phyloP scores from a whole-genome alignment of 169 alveolate genomes.

The Babesia sp. region DNA sequence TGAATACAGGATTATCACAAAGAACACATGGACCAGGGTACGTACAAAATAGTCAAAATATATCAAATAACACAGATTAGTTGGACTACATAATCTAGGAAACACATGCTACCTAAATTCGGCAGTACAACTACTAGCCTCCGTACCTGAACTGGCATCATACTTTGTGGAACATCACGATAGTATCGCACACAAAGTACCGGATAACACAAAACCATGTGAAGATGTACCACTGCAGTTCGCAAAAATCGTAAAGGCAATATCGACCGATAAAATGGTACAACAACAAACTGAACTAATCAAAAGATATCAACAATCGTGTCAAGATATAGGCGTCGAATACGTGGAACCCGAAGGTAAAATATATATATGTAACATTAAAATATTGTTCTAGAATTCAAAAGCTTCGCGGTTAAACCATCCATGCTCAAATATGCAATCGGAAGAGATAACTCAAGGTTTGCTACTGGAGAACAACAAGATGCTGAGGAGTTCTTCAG shows the following conservation, averaged over 20 bases:
- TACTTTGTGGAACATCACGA: slow-evolving; percentile 30
- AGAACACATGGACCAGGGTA: slow-evolving; percentile 63
- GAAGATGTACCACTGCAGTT: slow-evolving; percentile 54
- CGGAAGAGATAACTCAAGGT: slow-evolving; percentile 24
- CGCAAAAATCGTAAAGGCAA: slow-evolving; percentile 39
- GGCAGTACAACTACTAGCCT: slow-evolving; percentile 69
- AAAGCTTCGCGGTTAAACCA: slow-evolving; percentile 38
- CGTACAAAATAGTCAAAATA: slow-evolving; percentile 39
- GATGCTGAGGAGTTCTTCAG: slow-evolving; percentile 65
- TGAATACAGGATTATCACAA: slow-evolving; percentile 56
- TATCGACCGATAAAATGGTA: slow-evolving; percentile 19
- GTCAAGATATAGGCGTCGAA: slow-evolving; percentile 7
- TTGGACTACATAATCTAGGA: slow-evolving; percentile 83
- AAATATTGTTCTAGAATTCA: slow-evolving; percentile 2
- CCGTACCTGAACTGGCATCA: slow-evolving; percentile 20
- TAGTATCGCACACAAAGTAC: slow-evolving; percentile 14
- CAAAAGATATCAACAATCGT: slow-evolving; percentile 15
- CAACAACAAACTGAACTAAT: slow-evolving; percentile 16
- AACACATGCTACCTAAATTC: slow-evolving; percentile 84
- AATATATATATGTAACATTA: neutral
- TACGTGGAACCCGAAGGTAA: slow-evolving; percentile 48
- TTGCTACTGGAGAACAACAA: slow-evolving; percentile 47
- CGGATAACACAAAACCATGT: neutral
- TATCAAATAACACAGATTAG: slow-evolving; percentile 53
- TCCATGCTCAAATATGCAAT: slow-evolving; percentile 45